A percentile compares a stretch with the other conserved stretches of the same genome.
Conservation (phyloP, 176 grass and related monocot genomes). For the Aegilops sharonensis region DNA sequence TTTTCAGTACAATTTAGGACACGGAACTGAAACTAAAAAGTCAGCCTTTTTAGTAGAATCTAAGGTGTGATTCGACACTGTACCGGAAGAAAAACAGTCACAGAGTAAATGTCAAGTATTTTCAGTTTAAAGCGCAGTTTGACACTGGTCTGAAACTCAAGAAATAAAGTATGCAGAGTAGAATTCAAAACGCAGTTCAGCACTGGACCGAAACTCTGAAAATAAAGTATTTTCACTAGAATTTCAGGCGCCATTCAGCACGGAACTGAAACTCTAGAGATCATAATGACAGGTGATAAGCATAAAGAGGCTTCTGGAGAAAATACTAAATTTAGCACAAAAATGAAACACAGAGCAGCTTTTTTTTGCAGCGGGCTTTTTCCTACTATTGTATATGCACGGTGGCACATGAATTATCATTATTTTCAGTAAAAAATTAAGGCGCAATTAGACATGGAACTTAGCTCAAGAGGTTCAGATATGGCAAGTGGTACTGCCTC, state of each 20-base stretch:
- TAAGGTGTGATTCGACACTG: neutral
- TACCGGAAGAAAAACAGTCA: neutral
- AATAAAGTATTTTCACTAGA: neutral
- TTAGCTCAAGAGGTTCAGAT: slow-evolving; percentile 16
- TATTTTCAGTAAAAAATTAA: neutral
- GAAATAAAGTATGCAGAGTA: neutral
- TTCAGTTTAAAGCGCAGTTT: neutral
- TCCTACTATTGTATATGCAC: slow-evolving; percentile 1
- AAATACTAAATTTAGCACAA: neutral
- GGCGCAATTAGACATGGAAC: neutral
- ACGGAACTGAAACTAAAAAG: neutral
- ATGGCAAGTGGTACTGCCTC: neutral
- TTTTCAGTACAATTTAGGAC: neutral
- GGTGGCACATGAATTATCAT: neutral
- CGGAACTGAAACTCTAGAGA: neutral
- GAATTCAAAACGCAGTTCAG: neutral
- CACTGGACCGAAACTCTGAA: slow-evolving; percentile 5
- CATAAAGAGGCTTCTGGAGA: neutral
- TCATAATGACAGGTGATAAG: neutral
- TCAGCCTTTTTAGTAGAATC: neutral
- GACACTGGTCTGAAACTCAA: neutral
- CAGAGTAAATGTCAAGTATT: neutral
- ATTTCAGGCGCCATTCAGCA: slow-evolving; percentile 8
- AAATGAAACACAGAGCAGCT: slow-evolving; percentile 7
- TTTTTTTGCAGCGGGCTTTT: neutral